Evolutionary conservation across 176 grass and related monocot genomes (phyloP), one percentile per base, ranked within the genome.

Genomic region (Alopecurus myosuroides): DNA sequence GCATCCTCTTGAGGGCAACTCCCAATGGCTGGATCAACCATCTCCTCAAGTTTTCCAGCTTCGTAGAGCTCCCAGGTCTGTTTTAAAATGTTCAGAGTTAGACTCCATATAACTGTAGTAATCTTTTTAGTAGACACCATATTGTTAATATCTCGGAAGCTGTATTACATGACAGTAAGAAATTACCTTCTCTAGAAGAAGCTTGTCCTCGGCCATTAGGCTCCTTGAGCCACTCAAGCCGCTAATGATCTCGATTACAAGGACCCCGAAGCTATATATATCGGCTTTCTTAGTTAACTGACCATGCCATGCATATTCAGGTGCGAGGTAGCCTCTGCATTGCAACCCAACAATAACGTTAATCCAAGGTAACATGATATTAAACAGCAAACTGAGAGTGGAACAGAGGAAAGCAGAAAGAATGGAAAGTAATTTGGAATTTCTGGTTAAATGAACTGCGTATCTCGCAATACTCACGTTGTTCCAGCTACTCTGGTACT

Each of bases 401-500:
- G 78, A 52, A 69, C 30, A 64, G 56, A 82, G 14, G 76, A 52
- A 74, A 79, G 33, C 9, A 37, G 23, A 75, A 22, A 5, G 10
- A 22, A 49, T 31, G 25, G 17, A 28, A 52, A 8, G 7, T 61
- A 63, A 44, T 14, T 42, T 6, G 7, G 36, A 30, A 57, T 20
- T n/a, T n/a, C n/a, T n/a, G n/a, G n/a, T n/a, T n/a, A 37, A 69
- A 40, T 22, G n/a, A 39, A 13, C 6, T 36, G 60, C 9, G 29
- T 86, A 29, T 25, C 11, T 11, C 3, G 26, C 6, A 2, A 23
- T 85, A 74, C 96, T 90, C 91, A 99, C 97, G 94, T 97, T 55
- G 97, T 99, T 86, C 97, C 97, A 69, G 97, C 97, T 45, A 96
- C 94, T 20, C 94, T 86, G 46, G 97, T 99, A 35, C 94, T 99